Conservation (phyloP, 2,329 filamentous ascomycete species). For the Claviceps fusiformis region DNA sequence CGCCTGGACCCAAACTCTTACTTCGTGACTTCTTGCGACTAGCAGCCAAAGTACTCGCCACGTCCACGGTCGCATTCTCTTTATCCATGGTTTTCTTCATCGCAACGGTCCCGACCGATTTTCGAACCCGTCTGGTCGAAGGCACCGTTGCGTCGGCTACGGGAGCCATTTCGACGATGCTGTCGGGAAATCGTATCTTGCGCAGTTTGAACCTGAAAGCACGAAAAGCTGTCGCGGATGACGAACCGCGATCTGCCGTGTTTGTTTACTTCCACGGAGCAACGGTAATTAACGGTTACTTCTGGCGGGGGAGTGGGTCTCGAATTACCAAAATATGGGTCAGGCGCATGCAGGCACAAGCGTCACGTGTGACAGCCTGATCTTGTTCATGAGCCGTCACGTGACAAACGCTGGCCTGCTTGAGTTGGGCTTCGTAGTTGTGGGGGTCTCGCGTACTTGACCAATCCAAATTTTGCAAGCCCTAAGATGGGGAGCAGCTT, state of each 20-base stretch:
- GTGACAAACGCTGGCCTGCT: not conserved
- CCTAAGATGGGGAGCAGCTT: conserved; percentile 21
- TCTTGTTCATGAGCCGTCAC: not conserved
- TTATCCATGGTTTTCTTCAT: conserved; percentile 47
- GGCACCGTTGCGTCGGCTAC: conserved; percentile 34
- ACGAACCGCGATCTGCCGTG: conserved; percentile 17
- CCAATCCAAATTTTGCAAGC: conserved; percentile 28
- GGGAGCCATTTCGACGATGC: conserved; percentile 18
- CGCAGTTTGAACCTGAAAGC: conserved; percentile 4
- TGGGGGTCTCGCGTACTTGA: conserved; percentile 14
- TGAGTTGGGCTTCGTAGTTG: not conserved
- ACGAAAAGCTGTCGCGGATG: not conserved
- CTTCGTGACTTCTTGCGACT: conserved; percentile 64
- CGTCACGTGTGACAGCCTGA: not conserved
- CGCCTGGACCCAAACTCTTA: conserved; percentile 91
- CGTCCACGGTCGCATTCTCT: conserved; percentile 63
- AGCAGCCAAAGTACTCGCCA: conserved; percentile 38
- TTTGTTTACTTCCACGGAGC: conserved; percentile 24
- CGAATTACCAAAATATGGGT: not conserved
- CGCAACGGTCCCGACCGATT: conserved; percentile 53
- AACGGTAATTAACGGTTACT: conserved; percentile 7
- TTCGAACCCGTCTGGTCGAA: conserved; percentile 46
- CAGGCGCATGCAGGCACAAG: not conserved
- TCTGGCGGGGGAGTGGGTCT: conserved; percentile 1
- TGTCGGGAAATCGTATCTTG: conserved; percentile 10